phyloP scores from a whole-genome alignment of 2,329 filamentous ascomycete species.

The Aspergillus sp. region DNA sequence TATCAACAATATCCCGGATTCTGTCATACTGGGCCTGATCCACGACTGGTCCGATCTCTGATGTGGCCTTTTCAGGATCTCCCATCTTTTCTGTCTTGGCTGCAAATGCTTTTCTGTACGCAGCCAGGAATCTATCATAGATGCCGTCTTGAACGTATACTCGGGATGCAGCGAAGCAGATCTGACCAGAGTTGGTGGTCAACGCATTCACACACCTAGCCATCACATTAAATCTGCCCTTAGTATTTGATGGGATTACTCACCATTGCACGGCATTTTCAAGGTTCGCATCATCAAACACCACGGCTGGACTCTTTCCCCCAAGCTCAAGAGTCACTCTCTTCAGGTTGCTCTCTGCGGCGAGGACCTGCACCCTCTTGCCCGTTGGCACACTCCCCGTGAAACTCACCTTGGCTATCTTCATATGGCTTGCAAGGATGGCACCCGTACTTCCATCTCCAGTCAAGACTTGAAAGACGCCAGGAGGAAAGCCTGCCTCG shows the following conservation, averaged over 20 bases:
- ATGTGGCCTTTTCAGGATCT: not conserved
- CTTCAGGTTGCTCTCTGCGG: conserved; percentile 25
- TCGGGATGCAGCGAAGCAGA: conserved; percentile 16
- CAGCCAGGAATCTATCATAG: conserved; percentile 8
- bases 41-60: not conserved
- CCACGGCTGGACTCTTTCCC: conserved; percentile 23
- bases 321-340: conserved; percentile 24
- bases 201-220: conserved; percentile 8
- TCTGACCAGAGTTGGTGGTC: conserved; percentile 14
- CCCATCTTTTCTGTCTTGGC: not conserved
- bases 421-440: conserved; percentile 34
- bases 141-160: conserved; percentile 17
- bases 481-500: conserved; percentile 42
- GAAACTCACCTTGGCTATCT: conserved; percentile 27
- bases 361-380: conserved; percentile 36
- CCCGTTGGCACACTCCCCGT: conserved; percentile 25
- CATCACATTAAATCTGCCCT: too few relatives aligned
- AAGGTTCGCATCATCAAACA: conserved; percentile 25
- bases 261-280: conserved; percentile 17
- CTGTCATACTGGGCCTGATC: not conserved
- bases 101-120: conserved; percentile 6
- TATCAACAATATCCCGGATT: not conserved
- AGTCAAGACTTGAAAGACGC: conserved; percentile 38
- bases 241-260: too few relatives aligned
- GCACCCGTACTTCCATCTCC: conserved; percentile 24